Conservation (phyloP, 108 stramenopile genomes). For the Nannochloropsis granulata region DNA sequence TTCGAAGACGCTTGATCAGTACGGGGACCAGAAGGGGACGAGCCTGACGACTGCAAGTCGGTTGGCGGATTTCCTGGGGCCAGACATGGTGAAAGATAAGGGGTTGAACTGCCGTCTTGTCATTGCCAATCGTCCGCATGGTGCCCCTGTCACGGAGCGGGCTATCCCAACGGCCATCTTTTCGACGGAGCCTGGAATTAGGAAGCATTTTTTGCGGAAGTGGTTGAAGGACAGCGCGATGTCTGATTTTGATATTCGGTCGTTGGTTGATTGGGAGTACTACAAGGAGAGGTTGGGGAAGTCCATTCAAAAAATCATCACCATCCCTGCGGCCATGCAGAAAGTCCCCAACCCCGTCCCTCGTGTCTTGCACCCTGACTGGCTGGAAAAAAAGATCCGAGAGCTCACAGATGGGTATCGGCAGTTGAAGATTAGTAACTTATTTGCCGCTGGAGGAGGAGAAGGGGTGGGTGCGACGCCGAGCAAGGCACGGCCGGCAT, state of each 20-base stretch:
- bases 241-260: conserved; percentile 75
- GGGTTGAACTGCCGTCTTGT: conserved; percentile 95
- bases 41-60: conserved; percentile 93
- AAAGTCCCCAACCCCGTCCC: conserved; percentile 85
- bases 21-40: conserved; percentile 88
- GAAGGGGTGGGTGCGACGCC: background rate
- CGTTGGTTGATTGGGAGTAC: conserved; percentile 92
- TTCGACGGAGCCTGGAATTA: conserved; percentile 67
- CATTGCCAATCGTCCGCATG: conserved; percentile 78
- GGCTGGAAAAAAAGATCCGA: conserved; percentile 67
- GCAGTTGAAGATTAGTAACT: conserved; percentile 60
- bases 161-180: conserved; percentile 93
- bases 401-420: conserved; percentile 62
- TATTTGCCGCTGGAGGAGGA: conserved; percentile 41
- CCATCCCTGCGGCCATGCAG: conserved; percentile 95
- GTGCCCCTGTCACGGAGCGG: conserved; percentile 87
- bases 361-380: conserved; percentile 79
- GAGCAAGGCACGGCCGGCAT: background rate
- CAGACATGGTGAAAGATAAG: conserved; percentile 92
- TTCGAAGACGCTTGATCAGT: conserved; percentile 91
- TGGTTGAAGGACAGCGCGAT: conserved; percentile 79
- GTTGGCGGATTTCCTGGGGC: conserved; percentile 90
- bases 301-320: conserved; percentile 95
- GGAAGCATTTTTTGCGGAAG: conserved; percentile 71
- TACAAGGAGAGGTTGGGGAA: conserved; percentile 86